Evolutionary conservation across 129 eudicot species (phyloP), one percentile per base, ranked within the genome.

Genomic region (Logfia minima): DNA sequence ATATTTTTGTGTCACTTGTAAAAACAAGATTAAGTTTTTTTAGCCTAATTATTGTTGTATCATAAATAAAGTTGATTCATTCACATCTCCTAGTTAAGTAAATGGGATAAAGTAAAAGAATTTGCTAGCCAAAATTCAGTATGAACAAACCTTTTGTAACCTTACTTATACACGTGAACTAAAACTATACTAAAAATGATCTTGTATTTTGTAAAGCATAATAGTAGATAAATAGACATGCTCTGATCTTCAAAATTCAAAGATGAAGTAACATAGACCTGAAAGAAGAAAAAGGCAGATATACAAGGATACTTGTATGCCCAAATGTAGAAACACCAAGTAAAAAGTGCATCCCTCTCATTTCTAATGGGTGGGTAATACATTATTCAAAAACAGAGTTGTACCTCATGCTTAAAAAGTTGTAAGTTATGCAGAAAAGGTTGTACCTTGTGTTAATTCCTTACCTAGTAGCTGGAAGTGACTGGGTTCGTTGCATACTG

Each of bases 401-500:
- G 76, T 70, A 78, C 76, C 59, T 61, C 70, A 52, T 71, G 77
- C 64, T 21, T 58, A 70, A 60, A 53, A 61, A 43, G 28, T 35
- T 72, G 79, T 72, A 72, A 68, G 5, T 64, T 80, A 18, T 65
- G 60, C 61, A 67, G 10, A 6, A 19, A 18, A 28, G 4, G 26
- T 70, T 61, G 82, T 79, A 78, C 77, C 64, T 78, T 70, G 24
- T 78, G 76, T 78, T 83, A 52, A 51, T 52, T 76, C 66, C 60
- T 21, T 51, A 76, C 73, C 64, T 66, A 81, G 77, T 83, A 88
- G 72, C 86, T 87, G 64, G 75, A 74, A 79, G 88, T 87, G 75
- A 90, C 89, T 73, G 83, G 84, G 68, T 78, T 70, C 35, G 86
- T 83, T 79, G 90, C 93, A 75, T 90, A 87, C 59, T 93, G 92